Conservation (phyloP, 2,329 filamentous ascomycete species). For the Podosphaera leucotricha region DNA sequence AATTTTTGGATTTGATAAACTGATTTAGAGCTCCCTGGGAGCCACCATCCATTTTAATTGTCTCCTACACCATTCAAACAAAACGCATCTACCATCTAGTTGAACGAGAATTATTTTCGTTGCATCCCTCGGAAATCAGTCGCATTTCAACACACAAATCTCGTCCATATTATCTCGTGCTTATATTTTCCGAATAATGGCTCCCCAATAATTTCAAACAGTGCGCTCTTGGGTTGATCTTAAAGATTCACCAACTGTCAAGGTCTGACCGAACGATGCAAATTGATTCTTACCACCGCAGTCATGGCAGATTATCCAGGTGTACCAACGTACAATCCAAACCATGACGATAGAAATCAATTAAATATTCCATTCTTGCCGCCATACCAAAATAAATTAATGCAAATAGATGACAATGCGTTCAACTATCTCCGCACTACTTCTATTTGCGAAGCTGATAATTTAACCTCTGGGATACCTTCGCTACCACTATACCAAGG, state of each 20-base stretch:
- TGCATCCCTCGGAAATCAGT: neutral
- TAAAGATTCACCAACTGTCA: neutral
- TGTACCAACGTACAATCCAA: slow-evolving; percentile 20
- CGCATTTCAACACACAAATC: neutral
- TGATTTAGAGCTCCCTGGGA: neutral
- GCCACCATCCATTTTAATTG: neutral
- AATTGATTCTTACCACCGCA: slow-evolving; percentile 3
- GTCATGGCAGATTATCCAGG: slow-evolving; percentile 25
- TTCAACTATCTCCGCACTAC: slow-evolving; percentile 13
- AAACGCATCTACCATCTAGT: neutral
- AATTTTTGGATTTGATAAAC: neutral
- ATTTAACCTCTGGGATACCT: slow-evolving; percentile 10
- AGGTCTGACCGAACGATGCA: slow-evolving; percentile 4
- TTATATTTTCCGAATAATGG: neutral
- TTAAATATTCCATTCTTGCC: slow-evolving; percentile 11
- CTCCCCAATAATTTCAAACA: neutral
- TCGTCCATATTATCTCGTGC: neutral
- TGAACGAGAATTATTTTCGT: neutral
- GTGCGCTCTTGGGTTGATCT: neutral
- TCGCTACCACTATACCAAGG: slow-evolving; percentile 13
- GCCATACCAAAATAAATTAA: slow-evolving; percentile 10
- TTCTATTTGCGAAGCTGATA: slow-evolving; percentile 10
- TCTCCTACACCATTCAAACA: neutral
- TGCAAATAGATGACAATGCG: slow-evolving; percentile 7
- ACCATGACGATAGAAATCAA: slow-evolving; percentile 10